Conservation (phyloP, 1,284 basidiomycete species). For the Bjerkandera adusta region DNA sequence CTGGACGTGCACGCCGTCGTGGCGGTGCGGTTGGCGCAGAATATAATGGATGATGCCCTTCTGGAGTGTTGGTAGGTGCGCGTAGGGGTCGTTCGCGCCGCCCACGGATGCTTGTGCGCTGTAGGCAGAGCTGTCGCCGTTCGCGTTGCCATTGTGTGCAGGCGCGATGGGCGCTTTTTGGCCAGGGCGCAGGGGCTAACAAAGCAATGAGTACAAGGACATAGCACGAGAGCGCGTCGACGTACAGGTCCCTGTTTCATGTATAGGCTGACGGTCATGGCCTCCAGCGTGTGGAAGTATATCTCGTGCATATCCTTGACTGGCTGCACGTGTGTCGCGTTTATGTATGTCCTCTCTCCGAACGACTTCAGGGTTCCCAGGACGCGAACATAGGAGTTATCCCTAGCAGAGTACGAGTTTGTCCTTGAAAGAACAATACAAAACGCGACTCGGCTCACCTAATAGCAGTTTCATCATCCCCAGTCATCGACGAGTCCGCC, state of each 20-base stretch:
- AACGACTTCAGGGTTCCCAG: slow-evolving; percentile 91
- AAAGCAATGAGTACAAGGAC: slow-evolving; percentile 6
- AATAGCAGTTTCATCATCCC: slow-evolving; percentile 53
- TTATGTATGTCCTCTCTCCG: slow-evolving; percentile 80
- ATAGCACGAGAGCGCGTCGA: slow-evolving; percentile 6
- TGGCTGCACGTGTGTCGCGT: slow-evolving; percentile 69
- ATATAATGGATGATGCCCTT: slow-evolving; percentile 49
- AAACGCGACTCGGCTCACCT: slow-evolving; percentile 33
- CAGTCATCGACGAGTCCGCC: slow-evolving; percentile 65
- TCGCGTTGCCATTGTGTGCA: slow-evolving; percentile 7
- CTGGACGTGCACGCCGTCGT: slow-evolving; percentile 50
- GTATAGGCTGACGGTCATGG: slow-evolving; percentile 44
- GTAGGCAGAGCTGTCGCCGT: slow-evolving; percentile 30
- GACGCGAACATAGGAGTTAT: slow-evolving; percentile 80
- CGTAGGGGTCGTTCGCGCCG: slow-evolving; percentile 31
- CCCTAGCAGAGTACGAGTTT: slow-evolving; percentile 41
- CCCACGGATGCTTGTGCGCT: slow-evolving; percentile 24
- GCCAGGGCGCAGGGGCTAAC: slow-evolving; percentile 28
- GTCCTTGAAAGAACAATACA: background rate
- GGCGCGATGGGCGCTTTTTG: slow-evolving; percentile 10
- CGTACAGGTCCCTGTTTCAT: slow-evolving; percentile 40
- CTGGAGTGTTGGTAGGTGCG: slow-evolving; percentile 43
- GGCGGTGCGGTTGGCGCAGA: slow-evolving; percentile 28
- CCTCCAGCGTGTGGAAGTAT: slow-evolving; percentile 74
- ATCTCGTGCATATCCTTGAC: slow-evolving; percentile 79